Base-by-base conservation (phyloP, 495 filamentous ascomycete genomes). In the Penicillium lagena region DNA sequence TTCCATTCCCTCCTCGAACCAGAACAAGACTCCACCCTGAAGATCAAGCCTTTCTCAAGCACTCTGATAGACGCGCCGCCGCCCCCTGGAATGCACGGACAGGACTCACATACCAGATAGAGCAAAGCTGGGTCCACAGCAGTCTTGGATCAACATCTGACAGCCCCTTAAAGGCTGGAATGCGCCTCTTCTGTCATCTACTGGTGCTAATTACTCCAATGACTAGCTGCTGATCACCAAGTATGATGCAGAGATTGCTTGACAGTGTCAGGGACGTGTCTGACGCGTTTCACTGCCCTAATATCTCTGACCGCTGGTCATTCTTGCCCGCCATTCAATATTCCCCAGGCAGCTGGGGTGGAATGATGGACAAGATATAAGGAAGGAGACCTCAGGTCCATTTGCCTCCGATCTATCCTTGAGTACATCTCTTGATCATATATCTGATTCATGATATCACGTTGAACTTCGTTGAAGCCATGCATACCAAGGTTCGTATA, bases 271-370 rank as follows among this genome's bases (percentile, higher is more conserved):
- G 10, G 22, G 32, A 39, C 35, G 37, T 43, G 50, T 35, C 27
- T 42, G 9, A 9, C 40, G 38, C 40, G 58, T 47, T 54, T 59
- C 52, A 56, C 3, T 4, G 17, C 42, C 32, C 34, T n/a, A 39
- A 36, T 37, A 39, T 43, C 34, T 51, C 36, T 13, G 27, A 39
- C 51, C 55, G 52, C 39, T 43, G 42, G 37, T 34, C 51, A 53
- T 50, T 59, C 49, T 52, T 46, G 35, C 57, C 55, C 36, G 58
- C 58, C 58, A 54, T 59, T 47, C 12, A 50, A 45, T 48, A 53
- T 30, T 8, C 35, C 22, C 0, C 22, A 6, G 22, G 22, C 22
- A 22, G 22, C 30, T 13, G 10, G 34, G 22, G 12, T 47, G 47
- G 44, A 49, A 56, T 51, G 43, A 22, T 22, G 22, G 22, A 22